phyloP scores from a whole-genome alignment of 169 alveolate genomes.

The Plasmodium vivax region DNA sequence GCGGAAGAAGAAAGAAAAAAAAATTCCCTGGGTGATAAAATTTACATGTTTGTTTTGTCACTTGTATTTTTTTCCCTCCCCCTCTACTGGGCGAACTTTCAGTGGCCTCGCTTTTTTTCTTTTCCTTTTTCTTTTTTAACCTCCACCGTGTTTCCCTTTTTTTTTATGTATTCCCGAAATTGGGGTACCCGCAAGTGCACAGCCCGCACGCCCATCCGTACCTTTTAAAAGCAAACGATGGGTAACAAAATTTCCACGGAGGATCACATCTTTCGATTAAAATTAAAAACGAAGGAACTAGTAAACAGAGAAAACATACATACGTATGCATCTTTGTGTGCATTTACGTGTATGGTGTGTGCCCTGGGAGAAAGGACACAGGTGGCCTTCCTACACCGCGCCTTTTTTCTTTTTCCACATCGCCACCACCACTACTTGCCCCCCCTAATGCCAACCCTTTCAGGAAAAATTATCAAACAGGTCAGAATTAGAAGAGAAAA shows the following conservation, averaged over 20 bases:
- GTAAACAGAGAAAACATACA: conserved; percentile 20
- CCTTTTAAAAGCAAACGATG: conserved; percentile 11
- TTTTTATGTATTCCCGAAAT: not conserved
- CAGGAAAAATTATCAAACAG: conserved; percentile 69
- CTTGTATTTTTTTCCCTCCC: not conserved
- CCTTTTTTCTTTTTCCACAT: not conserved
- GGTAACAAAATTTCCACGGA: conserved; percentile 68
- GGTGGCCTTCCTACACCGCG: not conserved
- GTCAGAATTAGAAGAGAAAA: conserved; percentile 62
- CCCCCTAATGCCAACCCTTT: not conserved
- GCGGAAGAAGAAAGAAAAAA: not conserved
- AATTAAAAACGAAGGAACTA: conserved; percentile 69
- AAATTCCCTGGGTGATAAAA: not conserved
- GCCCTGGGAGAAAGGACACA: not conserved
- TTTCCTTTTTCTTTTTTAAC: not conserved
- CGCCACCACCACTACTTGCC: not conserved
- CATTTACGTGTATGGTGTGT: not conserved
- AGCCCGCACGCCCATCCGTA: not conserved
- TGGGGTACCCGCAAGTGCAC: not conserved
- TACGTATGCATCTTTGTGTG: not conserved
- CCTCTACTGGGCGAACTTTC: not conserved
- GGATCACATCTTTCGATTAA: conserved; percentile 69
- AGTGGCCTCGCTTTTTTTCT: not conserved
- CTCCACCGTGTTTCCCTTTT: not conserved
- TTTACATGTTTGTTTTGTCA: not conserved